Percentiles rank a stretch among this genome's conserved stretches.
Evolutionary conservation across 495 filamentous ascomycete species (phyloP).

Genomic region (Talaromyces stipitatus): DNA sequence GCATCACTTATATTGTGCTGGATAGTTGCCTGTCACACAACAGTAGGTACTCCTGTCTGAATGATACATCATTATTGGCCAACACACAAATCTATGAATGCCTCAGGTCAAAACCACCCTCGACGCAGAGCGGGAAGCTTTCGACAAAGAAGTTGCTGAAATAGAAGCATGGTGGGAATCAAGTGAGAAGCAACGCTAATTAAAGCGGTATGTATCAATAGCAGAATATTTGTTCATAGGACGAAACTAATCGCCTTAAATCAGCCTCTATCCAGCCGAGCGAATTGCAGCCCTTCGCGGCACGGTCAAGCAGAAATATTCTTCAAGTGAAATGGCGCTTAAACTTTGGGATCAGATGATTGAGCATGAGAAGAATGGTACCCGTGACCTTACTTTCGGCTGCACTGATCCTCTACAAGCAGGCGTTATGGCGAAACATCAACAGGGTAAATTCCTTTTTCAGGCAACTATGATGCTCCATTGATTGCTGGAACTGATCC

Average conservation of each 20-base stretch:
- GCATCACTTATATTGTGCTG: background rate
- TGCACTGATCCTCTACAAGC: background rate
- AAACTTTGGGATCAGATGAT: background rate
- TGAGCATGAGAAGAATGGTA: background rate
- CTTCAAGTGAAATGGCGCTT: background rate
- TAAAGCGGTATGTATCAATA: background rate
- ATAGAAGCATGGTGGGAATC: background rate
- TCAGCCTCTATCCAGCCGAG: background rate
- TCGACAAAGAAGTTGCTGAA: background rate
- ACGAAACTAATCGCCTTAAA: background rate
- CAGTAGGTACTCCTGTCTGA: too few relatives aligned
- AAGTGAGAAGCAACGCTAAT: background rate
- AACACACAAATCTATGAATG: too few relatives aligned
- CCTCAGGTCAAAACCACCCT: background rate
- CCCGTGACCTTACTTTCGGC: background rate
- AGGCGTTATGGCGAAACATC: background rate
- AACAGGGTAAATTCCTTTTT: background rate
- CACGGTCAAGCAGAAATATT: background rate
- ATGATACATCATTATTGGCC: too few relatives aligned
- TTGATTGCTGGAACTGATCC: too few relatives aligned
- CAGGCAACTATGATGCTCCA: background rate
- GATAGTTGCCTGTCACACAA: background rate
- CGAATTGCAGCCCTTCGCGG: background rate
- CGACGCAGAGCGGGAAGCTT: background rate
- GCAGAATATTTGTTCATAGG: background rate